These are phyloP conservation scores for Ceratobasidium sp. DNA, from an alignment of 1,284 basidiomycete genomes.

Conservation along the genomic window DNA sequence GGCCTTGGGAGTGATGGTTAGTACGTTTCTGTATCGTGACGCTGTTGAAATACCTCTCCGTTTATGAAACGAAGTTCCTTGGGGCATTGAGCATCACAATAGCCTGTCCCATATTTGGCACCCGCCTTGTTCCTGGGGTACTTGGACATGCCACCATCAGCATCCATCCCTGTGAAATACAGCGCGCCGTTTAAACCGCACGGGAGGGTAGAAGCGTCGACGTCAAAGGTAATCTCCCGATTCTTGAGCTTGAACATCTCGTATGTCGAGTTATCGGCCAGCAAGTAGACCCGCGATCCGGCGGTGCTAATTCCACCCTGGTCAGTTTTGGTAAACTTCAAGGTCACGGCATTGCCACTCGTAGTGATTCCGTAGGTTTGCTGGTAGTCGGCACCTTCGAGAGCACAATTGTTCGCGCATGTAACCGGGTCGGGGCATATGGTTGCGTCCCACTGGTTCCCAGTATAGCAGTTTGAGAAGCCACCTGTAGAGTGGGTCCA, in stretches of 20 bases:
- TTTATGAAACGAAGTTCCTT: conserved; percentile 59
- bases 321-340: conserved; percentile 60
- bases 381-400: conserved; percentile 64
- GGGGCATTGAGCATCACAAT: conserved; percentile 66
- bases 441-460: conserved; percentile 44
- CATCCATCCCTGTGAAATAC: conserved; percentile 60
- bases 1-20: conserved; percentile 30
- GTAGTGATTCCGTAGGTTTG: conserved; percentile 57
- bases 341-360: conserved; percentile 55
- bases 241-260: conserved; percentile 61
- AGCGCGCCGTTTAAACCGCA: conserved; percentile 63
- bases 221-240: conserved; percentile 64
- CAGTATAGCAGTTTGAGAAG: conserved; percentile 62
- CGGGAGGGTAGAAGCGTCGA: conserved; percentile 61
- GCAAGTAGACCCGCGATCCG: conserved; percentile 62
- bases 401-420: conserved; percentile 59
- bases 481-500: conserved; percentile 42
- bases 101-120: conserved; percentile 63
- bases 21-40: not conserved
- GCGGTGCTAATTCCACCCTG: conserved; percentile 52
- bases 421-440: conserved; percentile 58
- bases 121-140: conserved; percentile 63
- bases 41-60: conserved; percentile 48
- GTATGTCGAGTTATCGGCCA: conserved; percentile 54
- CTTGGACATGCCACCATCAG: conserved; percentile 60